These are phyloP conservation scores for Penicillium sp. DNA, from an alignment of 2,329 filamentous ascomycete genomes.

Conservation along the genomic window DNA sequence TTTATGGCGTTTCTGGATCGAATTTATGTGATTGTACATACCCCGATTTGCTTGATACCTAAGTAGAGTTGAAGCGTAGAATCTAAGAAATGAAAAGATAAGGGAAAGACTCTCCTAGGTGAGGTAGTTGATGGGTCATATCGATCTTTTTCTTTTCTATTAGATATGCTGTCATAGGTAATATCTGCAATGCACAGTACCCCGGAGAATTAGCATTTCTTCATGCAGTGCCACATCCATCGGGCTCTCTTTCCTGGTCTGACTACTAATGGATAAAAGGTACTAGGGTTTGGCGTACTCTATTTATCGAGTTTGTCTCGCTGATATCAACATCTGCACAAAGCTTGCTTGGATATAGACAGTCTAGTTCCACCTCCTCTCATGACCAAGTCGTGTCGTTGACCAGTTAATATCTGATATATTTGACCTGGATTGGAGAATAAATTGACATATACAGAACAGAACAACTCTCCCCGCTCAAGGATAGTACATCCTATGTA, in stretches of 20 bases:
- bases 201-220: constrained; percentile 6
- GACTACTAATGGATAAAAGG: neutral
- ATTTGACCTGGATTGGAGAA: neutral
- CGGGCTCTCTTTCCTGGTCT: neutral
- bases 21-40: neutral
- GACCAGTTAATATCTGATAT: neutral
- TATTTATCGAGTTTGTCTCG: constrained; percentile 5
- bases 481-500: neutral
- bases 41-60: neutral
- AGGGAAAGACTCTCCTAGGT: too few relatives aligned
- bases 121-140: neutral
- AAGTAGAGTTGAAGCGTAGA: neutral
- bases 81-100: neutral
- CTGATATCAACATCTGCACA: neutral
- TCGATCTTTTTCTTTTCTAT: neutral
- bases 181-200: neutral
- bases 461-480: neutral
- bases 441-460: neutral
- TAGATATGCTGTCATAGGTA: neutral
- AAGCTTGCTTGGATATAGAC: neutral
- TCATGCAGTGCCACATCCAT: neutral
- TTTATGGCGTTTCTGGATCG: neutral
- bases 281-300: neutral
- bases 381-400: neutral
- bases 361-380: neutral